phyloP scores from a whole-genome alignment of 352 stramenopile species.

The Phytophthora lateralis region DNA sequence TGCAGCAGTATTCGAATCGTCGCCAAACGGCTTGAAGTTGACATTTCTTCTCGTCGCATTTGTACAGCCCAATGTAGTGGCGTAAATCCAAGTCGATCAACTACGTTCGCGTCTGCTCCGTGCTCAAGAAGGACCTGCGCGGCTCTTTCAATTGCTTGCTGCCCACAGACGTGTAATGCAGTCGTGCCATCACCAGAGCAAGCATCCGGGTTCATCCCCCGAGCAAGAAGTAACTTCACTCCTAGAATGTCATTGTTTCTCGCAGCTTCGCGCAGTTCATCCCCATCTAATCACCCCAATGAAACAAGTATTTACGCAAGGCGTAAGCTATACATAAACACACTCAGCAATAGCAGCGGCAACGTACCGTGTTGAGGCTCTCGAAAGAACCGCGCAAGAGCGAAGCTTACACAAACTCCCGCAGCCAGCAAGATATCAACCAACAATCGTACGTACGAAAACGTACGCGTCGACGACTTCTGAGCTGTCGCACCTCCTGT shows the following conservation, averaged over 20 bases:
- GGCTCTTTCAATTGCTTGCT: constrained; percentile 69
- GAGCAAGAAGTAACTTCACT: constrained; percentile 61
- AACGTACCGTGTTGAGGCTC: constrained; percentile 70
- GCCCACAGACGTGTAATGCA: constrained; percentile 77
- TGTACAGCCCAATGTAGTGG: constrained; percentile 85
- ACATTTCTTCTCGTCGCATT: constrained; percentile 78
- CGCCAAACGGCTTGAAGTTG: constrained; percentile 60
- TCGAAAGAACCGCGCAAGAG: constrained; percentile 67
- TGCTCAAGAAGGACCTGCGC: constrained; percentile 68
- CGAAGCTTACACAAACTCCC: constrained; percentile 57
- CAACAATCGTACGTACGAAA: constrained; percentile 43
- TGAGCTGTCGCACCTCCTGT: constrained; percentile 6
- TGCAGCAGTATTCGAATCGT: constrained; percentile 73
- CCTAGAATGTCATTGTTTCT: constrained; percentile 75
- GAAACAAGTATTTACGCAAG: constrained; percentile 4
- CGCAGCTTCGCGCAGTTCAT: constrained; percentile 74
- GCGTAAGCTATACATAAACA: not conserved
- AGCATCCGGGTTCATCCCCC: constrained; percentile 59
- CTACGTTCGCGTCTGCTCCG: constrained; percentile 63
- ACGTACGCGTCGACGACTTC: not conserved
- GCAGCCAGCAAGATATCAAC: constrained; percentile 57
- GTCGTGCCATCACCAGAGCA: constrained; percentile 67
- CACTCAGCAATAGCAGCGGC: not conserved
- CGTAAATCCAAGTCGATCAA: constrained; percentile 71
- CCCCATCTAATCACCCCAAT: constrained; percentile 53